Evolutionary conservation across 2,329 filamentous ascomycete species (phyloP).

Genomic region (Chalara sp.): DNA sequence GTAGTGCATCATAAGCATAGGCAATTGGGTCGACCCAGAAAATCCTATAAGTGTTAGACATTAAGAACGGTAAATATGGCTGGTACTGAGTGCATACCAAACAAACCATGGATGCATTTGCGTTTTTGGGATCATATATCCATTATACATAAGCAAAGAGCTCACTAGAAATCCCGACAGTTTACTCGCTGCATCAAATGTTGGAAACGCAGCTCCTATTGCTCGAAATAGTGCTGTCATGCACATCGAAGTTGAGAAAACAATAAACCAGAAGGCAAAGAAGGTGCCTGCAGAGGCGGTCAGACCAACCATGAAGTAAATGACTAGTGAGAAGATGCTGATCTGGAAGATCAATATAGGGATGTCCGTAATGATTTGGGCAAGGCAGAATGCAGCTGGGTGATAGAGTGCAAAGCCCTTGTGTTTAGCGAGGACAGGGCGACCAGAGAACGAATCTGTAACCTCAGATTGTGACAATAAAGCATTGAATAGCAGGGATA

Average conservation of each 20-base stretch:
- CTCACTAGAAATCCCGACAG: conserved; percentile 43
- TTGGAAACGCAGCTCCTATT: conserved; percentile 47
- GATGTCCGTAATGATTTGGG: conserved; percentile 47
- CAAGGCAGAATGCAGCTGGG: conserved; percentile 51
- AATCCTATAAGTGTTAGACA: conserved; percentile 42
- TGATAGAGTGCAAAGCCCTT: conserved; percentile 51
- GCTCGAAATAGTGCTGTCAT: conserved; percentile 54
- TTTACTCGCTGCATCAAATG: conserved; percentile 54
- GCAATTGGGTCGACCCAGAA: conserved; percentile 61
- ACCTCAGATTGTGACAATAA: background rate
- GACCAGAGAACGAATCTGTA: background rate
- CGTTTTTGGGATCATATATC: conserved; percentile 55
- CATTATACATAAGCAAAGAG: conserved; percentile 53
- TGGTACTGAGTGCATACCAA: conserved; percentile 32
- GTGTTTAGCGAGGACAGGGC: conserved; percentile 27
- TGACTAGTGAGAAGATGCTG: conserved; percentile 46
- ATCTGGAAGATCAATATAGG: conserved; percentile 53
- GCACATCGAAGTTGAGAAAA: conserved; percentile 44
- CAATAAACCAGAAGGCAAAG: conserved; percentile 55
- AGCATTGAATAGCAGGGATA: background rate
- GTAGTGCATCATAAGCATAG: conserved; percentile 62
- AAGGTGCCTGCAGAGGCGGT: conserved; percentile 44
- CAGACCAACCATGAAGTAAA: conserved; percentile 60
- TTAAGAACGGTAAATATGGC: conserved; percentile 36
- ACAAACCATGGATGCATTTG: conserved; percentile 58